Evolutionary conservation across 2,329 filamentous ascomycete genomes (phyloP), one percentile per base, ranked within the genome.

Genomic region (Seiridium cupressi): DNA sequence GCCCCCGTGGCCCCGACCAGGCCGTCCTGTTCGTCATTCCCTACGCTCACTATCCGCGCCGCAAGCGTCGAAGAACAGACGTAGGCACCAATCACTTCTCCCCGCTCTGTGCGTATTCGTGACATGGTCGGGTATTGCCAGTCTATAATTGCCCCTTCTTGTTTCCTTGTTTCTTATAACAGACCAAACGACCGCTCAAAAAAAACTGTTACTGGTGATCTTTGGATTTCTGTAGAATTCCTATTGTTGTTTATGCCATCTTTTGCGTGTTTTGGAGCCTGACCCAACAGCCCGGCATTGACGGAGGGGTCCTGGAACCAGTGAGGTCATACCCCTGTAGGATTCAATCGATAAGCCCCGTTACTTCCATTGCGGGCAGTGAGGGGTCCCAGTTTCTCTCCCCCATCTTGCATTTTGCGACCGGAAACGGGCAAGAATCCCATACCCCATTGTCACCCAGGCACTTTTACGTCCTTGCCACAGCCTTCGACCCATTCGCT

Each of bases 271-370:
- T n/a, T 48, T 7, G 46, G 8, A 48, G 46, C 13, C 26, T 26
- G 18, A 26, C 18, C 18, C 18, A 26, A 10, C 8, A 13, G 10
- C 51, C 35, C 13, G 38, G 38, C 13, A 8, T 42, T 7, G 7
- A 42, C 7, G 38, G 38, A 42, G 38, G 7, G 38, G 38, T 42
- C 38, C 38, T 8, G 10, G 31, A 26, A 38, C 36, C 54, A 57
- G 54, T 57, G 54, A 57, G 44, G 54, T 57, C 54, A 57, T 57
- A 51, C 40, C 44, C 40, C 11, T 5, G 54, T 46, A 46, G 54
- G 18, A 31, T 11, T 42, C 54, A 57, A 57, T 47, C 54, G 54
- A 57, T 57, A 57, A 47, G 53, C 35, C n/a, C 53, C 31, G 38
- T 55, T 55, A 54, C 53, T 36, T 38, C 40, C 40, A 44, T 44